Base-by-base conservation (phyloP, 75 land plant genomes). In the Pinus tabuliformis region DNA sequence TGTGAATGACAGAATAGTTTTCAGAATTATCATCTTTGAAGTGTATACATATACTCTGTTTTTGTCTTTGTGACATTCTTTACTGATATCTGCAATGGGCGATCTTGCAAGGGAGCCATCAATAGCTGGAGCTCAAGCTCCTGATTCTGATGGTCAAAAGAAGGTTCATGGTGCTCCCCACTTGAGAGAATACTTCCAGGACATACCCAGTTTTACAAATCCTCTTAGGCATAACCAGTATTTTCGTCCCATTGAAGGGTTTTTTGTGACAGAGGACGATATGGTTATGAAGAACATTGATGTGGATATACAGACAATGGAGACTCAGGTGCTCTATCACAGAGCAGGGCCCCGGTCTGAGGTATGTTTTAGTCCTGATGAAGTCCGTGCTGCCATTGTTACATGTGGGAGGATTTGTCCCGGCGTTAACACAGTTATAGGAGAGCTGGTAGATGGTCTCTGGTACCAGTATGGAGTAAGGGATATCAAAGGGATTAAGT, bases 391-490 rank as follows among this genome's bases (percentile, higher is more conserved):
- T 37, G 98, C 93, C 17, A 95, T 95, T 66, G 98, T 95, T 42
- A 93, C 93, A 22, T 95, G 98, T 79, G 98, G 98, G 6, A 96
- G 98, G 16, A 78, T 95, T 4, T 95, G 98, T 78, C 98, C 98
- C 36, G 98, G 98, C 26, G n/a, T 91, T 62, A 95, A 93, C 65
- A 91, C 96, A 11, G 98, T 95, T 36, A 91, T 95, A 66, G 84
- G 96, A 62, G 96, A 92, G 90, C 81, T 95, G 13, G 88, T 87
- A 33, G 78, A 82, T n/a, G 95, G 91, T 63, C 86, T 90, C 7
- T 90, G 91, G 94, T 91, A 85, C 17, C 73, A 85, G 15, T 94
- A 89, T 76, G 95, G 95, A 0, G 95, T 94, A 45, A 70, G 85
- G 36, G 73, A 82, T n/a, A 90, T 94, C 60, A 85, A 61, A 45